Evolutionary conservation across 2,329 filamentous ascomycete species (phyloP).

Genomic region (Diaporthe eres): DNA sequence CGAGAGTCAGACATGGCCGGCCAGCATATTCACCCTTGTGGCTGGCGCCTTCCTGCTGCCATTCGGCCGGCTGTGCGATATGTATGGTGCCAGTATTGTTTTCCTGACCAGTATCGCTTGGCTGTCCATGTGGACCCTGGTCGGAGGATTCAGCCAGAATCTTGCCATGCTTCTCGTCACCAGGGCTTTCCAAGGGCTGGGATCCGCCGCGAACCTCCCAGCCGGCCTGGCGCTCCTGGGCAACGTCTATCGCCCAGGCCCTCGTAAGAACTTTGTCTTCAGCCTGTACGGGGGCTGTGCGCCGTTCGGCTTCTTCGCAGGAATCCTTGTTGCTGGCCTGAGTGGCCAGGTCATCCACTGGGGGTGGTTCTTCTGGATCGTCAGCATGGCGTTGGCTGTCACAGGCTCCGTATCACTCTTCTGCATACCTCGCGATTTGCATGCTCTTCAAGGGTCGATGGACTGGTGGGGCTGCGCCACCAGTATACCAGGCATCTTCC

Average conservation of each 20-base stretch:
- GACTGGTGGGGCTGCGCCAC: conserved; percentile 71
- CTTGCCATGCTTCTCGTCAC: conserved; percentile 72
- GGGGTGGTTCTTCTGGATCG: conserved; percentile 74
- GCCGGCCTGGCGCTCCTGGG: conserved; percentile 72
- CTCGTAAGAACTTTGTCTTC: conserved; percentile 71
- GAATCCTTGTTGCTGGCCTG: conserved; percentile 72
- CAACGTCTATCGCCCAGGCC: conserved; percentile 71
- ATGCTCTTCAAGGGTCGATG: conserved; percentile 63
- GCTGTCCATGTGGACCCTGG: conserved; percentile 68
- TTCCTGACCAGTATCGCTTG: conserved; percentile 62
- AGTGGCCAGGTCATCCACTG: conserved; percentile 67
- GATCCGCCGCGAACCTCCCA: conserved; percentile 71
- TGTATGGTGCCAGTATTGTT: conserved; percentile 62
- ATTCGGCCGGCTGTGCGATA: conserved; percentile 61
- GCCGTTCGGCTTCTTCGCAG: conserved; percentile 62
- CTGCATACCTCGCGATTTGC: conserved; percentile 39
- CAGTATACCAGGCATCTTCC: conserved; percentile 70
- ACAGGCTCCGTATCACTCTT: conserved; percentile 49
- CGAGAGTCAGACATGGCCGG: conserved; percentile 69
- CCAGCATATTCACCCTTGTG: conserved; percentile 62
- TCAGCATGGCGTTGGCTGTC: conserved; percentile 62
- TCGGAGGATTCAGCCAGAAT: conserved; percentile 69
- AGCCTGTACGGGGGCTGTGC: conserved; percentile 63
- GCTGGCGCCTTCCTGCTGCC: conserved; percentile 63
- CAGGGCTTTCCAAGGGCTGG: conserved; percentile 72